These are phyloP conservation scores for Sporothrix luriei DNA, from an alignment of 2,329 filamentous ascomycete genomes.

Conservation along the genomic window DNA sequence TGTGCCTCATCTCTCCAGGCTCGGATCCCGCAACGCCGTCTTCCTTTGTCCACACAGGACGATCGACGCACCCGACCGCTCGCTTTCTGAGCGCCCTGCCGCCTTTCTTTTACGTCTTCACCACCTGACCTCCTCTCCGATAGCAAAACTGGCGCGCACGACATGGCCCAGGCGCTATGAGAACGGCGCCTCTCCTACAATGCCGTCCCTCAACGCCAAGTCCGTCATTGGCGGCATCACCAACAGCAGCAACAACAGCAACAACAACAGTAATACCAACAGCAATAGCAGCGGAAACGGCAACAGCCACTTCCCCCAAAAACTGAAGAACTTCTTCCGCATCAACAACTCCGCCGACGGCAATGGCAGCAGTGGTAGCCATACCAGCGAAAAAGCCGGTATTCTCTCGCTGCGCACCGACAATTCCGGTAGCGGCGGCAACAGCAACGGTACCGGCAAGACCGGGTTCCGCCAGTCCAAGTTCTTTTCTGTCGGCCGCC, in stretches of 20 bases:
- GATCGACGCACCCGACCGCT: neutral
- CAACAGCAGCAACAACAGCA: conserved; percentile 50
- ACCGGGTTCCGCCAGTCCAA: conserved; percentile 78
- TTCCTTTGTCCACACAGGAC: neutral
- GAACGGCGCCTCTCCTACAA: conserved; percentile 35
- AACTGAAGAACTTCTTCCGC: conserved; percentile 71
- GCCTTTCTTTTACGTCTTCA: neutral
- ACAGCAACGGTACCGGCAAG: conserved; percentile 49
- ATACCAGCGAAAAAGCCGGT: conserved; percentile 39
- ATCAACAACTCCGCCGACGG: conserved; percentile 55
- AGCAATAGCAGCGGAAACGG: conserved; percentile 50
- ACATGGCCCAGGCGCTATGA: conserved; percentile 38
- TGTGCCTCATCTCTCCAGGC: neutral
- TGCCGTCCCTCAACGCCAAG: conserved; percentile 52
- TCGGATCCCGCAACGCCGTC: conserved; percentile 8
- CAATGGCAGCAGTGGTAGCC: conserved; percentile 45
- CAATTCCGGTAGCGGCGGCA: conserved; percentile 6
- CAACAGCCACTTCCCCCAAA: conserved; percentile 65
- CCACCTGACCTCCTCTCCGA: neutral
- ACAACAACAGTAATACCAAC: conserved; percentile 25
- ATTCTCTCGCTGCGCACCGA: conserved; percentile 27
- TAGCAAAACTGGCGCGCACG: conserved; percentile 35
- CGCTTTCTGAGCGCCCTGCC: neutral
- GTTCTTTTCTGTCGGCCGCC: conserved; percentile 86
- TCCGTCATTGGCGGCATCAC: conserved; percentile 58